A percentile compares a stretch with the other conserved stretches of the same genome.
Evolutionary conservation across 202 grass and related monocot genomes (phyloP).

Genomic region (Schoenoplectus triqueter): DNA sequence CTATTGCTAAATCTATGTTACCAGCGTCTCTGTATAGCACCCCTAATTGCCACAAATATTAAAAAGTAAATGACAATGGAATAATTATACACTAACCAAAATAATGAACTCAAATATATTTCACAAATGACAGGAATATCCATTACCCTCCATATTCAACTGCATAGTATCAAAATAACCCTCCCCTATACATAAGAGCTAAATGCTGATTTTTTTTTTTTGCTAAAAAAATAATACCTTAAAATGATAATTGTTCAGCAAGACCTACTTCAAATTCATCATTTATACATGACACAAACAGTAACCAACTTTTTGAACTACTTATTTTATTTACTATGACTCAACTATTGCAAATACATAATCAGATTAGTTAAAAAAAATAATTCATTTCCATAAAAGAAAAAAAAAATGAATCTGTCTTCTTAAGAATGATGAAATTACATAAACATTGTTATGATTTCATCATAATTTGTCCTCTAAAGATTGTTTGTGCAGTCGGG

Average conservation of each 20-base stretch:
- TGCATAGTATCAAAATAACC: background rate
- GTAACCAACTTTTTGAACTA: background rate
- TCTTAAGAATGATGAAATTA: conserved; percentile 5
- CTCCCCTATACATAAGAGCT: background rate
- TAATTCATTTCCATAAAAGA: background rate
- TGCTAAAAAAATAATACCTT: background rate
- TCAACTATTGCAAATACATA: background rate
- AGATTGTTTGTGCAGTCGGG: background rate
- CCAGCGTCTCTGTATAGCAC: conserved; percentile 99
- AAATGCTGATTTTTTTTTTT: background rate
- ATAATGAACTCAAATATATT: background rate
- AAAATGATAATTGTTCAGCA: background rate
- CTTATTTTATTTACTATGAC: background rate
- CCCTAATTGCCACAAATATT: conserved; percentile 53
- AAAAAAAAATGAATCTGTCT: background rate
- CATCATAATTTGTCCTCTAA: background rate
- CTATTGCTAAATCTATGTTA: conserved; percentile 79
- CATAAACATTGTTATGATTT: conserved; percentile 14
- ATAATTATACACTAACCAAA: conserved; percentile 9
- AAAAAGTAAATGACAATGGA: conserved; percentile 27
- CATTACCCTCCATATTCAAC: background rate
- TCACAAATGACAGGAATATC: background rate
- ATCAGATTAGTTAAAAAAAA: background rate
- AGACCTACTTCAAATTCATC: background rate
- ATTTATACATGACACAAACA: background rate